These are phyloP conservation scores for Corinectria fuckeliana DNA, from an alignment of 2,329 filamentous ascomycete genomes.

Conservation along the genomic window DNA sequence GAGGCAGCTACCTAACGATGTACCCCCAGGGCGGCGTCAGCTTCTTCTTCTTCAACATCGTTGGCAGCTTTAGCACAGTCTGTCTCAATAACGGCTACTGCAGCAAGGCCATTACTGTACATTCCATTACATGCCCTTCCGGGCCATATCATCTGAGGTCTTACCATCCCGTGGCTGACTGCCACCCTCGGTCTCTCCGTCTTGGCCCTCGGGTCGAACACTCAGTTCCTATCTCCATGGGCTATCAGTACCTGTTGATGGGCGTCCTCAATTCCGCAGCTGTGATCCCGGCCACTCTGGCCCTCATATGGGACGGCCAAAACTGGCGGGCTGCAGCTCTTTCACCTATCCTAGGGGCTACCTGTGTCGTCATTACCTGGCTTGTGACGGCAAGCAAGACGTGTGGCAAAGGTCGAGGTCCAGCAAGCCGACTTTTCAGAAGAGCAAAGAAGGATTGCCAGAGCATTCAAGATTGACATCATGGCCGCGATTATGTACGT, in stretches of 20 bases:
- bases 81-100: conserved; percentile 92
- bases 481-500: conserved; percentile 40
- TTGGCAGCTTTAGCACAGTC: conserved; percentile 83
- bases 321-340: conserved; percentile 73
- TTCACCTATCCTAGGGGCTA: conserved; percentile 70
- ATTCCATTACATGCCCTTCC: conserved; percentile 83
- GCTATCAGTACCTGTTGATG: conserved; percentile 89
- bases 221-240: conserved; percentile 82
- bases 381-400: conserved; percentile 74
- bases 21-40: conserved; percentile 71
- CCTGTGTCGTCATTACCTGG: conserved; percentile 74
- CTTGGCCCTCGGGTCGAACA: conserved; percentile 77
- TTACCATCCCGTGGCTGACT: conserved; percentile 88
- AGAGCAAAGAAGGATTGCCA: conserved; percentile 57
- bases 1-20: conserved; percentile 89
- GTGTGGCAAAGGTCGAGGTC: conserved; percentile 56
- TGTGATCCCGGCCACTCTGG: conserved; percentile 80
- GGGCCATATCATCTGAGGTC: conserved; percentile 86
- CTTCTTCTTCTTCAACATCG: conserved; percentile 88
- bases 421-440: conserved; percentile 47
- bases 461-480: conserved; percentile 55
- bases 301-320: conserved; percentile 81
- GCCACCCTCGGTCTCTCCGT: conserved; percentile 86
- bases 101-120: conserved; percentile 92
- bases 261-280: conserved; percentile 86